Base-by-base conservation (phyloP, 2,329 filamentous ascomycete species). In the Rhynchosporium agropyri region DNA sequence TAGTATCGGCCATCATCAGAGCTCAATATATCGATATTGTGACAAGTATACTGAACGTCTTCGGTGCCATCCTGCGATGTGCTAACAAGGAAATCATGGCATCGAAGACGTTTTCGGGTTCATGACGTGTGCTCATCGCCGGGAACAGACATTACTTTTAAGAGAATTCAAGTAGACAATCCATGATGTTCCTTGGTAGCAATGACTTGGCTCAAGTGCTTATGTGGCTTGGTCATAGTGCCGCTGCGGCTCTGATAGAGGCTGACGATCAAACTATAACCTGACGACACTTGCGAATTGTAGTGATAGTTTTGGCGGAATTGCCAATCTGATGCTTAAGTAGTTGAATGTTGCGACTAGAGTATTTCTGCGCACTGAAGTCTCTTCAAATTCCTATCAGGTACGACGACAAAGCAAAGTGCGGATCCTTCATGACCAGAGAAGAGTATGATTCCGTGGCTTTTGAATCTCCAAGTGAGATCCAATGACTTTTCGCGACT, bases 1-100 rank as follows among this genome's bases (percentile, higher is more conserved):
- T 15, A 7, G 7, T 45, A 5, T 20, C 10, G 10, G 29, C 4
- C 4, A 29, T 15, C 38, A 13, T 40, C 12, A 36, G 20, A n/a
- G 3, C 13, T 54, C 20, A 54, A 55, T 61, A 51, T 61, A 26
- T 13, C 6, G 36, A 42, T 54, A 54, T 42, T 42, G 36, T 15
- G 38, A 7, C 40, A 36, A 42, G 51, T 43, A 28, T 43, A 6
- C 13, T 33, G 28, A 5, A 33, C n/a, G 26, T 59, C 46, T 51
- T 51, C 36, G 20, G 33, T 54, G 51, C 51, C 51, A n/a, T 42
- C 51, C 3, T 3, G n/a, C 12, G 20, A 15, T n/a, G 4, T 42
- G 10, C 28, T 42, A n/a, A 12, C 40, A 36, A 15, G 2, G 26
- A 33, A 36, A 6, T 2, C 33, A 54, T 40, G 51, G 51, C 20